Percentiles rank a stretch among this genome's conserved stretches.
Conservation (phyloP, 495 filamentous ascomycete species). For the Zalerion maritima region DNA sequence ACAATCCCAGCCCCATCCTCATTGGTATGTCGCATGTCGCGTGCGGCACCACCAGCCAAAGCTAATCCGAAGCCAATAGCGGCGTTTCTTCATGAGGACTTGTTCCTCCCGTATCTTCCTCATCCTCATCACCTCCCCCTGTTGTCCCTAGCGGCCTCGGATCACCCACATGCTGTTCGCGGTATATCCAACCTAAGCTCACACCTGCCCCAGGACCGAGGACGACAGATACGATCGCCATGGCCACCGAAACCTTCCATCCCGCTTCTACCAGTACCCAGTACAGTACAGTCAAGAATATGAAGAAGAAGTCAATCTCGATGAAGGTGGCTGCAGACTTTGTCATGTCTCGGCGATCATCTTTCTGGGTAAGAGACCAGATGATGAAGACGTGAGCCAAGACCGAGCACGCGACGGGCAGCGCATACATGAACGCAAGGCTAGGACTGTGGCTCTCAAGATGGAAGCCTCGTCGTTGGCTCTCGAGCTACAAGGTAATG, state of each 20-base stretch:
- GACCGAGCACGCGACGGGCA: conserved; percentile 20
- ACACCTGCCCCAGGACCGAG: conserved; percentile 25
- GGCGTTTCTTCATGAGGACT: conserved; percentile 8
- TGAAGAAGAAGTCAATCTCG: conserved; percentile 18
- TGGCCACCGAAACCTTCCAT: conserved; percentile 13
- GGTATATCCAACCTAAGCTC: conserved; percentile 21
- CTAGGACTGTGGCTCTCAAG: conserved; percentile 16
- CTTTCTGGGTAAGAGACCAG: conserved; percentile 13
- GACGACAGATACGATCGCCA: conserved; percentile 14
- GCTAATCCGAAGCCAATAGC: conserved; percentile 3
- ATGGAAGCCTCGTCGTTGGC: conserved; percentile 10
- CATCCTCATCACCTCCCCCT: conserved; percentile 4
- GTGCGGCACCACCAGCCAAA: too few relatives aligned
- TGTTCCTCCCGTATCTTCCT: conserved; percentile 4
- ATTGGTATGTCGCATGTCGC: too few relatives aligned
- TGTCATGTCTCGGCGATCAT: conserved; percentile 28
- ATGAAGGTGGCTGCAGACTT: conserved; percentile 19
- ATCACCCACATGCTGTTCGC: conserved; percentile 17
- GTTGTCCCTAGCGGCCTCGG: conserved; percentile 1
- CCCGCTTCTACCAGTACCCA: conserved; percentile 27
- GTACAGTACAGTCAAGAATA: conserved; percentile 22
- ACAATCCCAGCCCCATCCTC: too few relatives aligned
- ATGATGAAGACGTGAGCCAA: conserved; percentile 16
- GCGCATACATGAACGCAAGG: conserved; percentile 16
- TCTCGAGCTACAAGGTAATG: conserved; percentile 5